Conservation (phyloP, 495 filamentous ascomycete species). For the Pseudevernia furfuracea region DNA sequence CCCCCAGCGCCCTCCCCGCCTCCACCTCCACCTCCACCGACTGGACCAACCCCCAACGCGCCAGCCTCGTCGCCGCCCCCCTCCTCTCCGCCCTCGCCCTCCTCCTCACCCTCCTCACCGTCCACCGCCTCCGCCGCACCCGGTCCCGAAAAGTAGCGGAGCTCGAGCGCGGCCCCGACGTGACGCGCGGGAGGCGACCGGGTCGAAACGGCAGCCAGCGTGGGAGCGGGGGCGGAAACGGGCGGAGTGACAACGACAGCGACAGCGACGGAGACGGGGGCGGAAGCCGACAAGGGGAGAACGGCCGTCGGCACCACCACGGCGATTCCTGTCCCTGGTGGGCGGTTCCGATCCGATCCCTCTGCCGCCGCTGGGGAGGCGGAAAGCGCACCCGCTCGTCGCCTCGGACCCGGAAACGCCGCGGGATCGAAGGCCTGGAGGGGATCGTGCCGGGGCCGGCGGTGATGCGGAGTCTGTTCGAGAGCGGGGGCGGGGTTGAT, state of each 20-base stretch:
- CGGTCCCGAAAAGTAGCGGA: background rate
- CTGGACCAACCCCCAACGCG: slow-evolving; percentile 2
- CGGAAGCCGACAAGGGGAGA: too few species aligned
- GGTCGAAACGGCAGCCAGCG: too few species aligned
- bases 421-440: slow-evolving; percentile 4
- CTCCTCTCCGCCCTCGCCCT: slow-evolving; percentile 7
- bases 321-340: too few species aligned
- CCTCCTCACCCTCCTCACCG: background rate
- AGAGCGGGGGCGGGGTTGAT: slow-evolving; percentile 7
- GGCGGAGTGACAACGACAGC: too few species aligned
- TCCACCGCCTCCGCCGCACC: background rate
- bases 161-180: background rate
- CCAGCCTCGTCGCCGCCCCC: slow-evolving; percentile 7
- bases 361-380: too few species aligned
- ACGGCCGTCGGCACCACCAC: too few species aligned
- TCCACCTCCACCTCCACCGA: background rate
- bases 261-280: too few species aligned
- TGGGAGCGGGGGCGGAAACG: too few species aligned
- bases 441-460: slow-evolving; percentile 1
- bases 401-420: too few species aligned
- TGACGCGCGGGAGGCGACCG: too few species aligned
- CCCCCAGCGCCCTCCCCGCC: background rate
- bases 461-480: background rate
- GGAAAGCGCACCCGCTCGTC: background rate
- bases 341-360: too few species aligned